phyloP scores from a whole-genome alignment of 257 asterid species.

The Mitragyna speciosa region DNA sequence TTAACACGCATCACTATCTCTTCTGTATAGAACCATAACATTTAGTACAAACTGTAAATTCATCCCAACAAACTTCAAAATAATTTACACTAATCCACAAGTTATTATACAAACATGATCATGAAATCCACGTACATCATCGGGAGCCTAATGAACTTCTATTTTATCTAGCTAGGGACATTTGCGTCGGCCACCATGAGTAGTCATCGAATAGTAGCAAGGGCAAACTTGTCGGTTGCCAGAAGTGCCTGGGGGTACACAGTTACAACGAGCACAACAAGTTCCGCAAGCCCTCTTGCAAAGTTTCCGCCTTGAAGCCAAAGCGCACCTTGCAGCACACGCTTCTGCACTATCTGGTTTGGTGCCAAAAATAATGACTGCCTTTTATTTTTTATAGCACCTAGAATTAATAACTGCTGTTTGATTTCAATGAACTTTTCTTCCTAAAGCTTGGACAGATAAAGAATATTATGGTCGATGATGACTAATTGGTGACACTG shows the following conservation, averaged over 20 bases:
- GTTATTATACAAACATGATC: too few relatives aligned
- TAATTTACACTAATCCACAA: too few relatives aligned
- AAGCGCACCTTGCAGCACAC: neutral
- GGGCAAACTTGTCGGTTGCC: neutral
- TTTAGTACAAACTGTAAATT: too few relatives aligned
- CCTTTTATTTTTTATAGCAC: neutral
- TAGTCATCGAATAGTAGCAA: neutral
- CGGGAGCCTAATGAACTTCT: too few relatives aligned
- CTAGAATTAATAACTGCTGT: too few relatives aligned
- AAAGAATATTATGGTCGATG: neutral
- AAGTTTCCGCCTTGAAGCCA: neutral
- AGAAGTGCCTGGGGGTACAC: neutral
- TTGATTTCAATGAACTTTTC: neutral
- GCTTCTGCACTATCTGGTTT: neutral
- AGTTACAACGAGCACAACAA: neutral
- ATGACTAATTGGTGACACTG: neutral
- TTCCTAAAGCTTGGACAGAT: neutral
- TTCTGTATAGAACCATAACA: too few relatives aligned
- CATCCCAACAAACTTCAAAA: too few relatives aligned
- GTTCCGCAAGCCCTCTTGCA: neutral
- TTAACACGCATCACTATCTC: too few relatives aligned
- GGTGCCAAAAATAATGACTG: neutral
- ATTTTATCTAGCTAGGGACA: neutral
- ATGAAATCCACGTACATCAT: too few relatives aligned
- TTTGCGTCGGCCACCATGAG: neutral